Percentiles rank a stretch among this genome's conserved stretches.
Conservation (phyloP, 345 rosid species). For the Gossypium raimondii region DNA sequence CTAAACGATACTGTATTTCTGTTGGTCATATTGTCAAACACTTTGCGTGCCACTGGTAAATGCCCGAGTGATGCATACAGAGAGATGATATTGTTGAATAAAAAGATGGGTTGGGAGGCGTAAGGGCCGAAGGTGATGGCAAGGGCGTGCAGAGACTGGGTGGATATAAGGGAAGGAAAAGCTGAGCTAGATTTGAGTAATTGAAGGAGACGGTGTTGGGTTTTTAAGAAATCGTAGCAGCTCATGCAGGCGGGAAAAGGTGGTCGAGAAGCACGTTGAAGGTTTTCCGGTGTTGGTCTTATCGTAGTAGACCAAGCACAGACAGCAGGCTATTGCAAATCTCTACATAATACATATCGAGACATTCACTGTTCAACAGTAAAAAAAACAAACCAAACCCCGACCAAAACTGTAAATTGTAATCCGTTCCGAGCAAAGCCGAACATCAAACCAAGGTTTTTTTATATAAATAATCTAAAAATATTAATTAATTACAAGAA, state of each 20-base stretch:
- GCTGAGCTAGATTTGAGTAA: constrained; percentile 45
- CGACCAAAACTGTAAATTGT: no score
- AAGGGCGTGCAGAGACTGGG: constrained; percentile 69
- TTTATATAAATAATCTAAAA: no score
- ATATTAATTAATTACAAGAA: no score
- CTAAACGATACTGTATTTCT: constrained; percentile 60
- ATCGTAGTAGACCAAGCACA: no score
- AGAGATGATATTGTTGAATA: constrained; percentile 54
- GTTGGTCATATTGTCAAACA: constrained; percentile 65
- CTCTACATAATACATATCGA: no score
- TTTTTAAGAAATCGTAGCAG: background rate
- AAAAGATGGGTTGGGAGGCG: constrained; percentile 43
- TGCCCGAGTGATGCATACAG: constrained; percentile 33
- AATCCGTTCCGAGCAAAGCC: no score
- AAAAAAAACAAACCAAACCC: no score
- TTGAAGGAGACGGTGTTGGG: background rate
- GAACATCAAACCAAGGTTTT: no score
- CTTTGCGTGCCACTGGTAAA: constrained; percentile 36
- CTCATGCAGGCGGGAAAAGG: background rate
- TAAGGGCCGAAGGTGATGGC: constrained; percentile 39
- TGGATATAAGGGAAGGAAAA: constrained; percentile 40
- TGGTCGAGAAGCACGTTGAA: background rate
- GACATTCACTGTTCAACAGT: no score
- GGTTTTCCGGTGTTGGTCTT: no score
- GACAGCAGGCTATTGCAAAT: no score